These are phyloP conservation scores for Leccinum disarticulatum DNA, from an alignment of 768 basidiomycete genomes.

Conservation along the genomic window DNA sequence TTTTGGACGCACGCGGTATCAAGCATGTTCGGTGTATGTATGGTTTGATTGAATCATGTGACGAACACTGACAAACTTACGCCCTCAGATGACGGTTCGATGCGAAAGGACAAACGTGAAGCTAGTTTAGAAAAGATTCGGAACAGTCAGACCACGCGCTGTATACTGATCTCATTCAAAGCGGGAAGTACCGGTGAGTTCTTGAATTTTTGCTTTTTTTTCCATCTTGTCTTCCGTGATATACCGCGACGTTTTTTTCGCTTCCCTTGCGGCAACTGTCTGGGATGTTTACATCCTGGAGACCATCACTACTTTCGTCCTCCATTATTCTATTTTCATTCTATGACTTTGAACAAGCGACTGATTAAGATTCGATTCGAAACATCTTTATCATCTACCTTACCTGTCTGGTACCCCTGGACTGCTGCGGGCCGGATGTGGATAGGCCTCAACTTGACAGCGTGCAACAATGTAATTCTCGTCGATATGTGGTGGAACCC, in stretches of 20 bases:
- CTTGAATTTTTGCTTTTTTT: not conserved
- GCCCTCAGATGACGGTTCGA: conserved; percentile 80
- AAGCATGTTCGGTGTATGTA: conserved; percentile 84
- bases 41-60: not conserved
- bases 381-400: not conserved
- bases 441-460: conserved; percentile 83
- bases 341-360: not conserved
- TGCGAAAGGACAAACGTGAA: conserved; percentile 76
- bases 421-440: not conserved
- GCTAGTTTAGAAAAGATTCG: conserved; percentile 72
- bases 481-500: conserved; percentile 97
- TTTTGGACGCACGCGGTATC: conserved; percentile 66
- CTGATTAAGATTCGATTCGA: conserved; percentile 16
- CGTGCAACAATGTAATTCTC: conserved; percentile 92
- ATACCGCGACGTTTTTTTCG: not conserved
- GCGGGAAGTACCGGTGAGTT: conserved; percentile 85
- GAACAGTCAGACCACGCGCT: conserved; percentile 51
- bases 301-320: not conserved
- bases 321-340: not conserved
- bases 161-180: conserved; percentile 96
- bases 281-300: not conserved
- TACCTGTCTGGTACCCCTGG: not conserved
- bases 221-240: not conserved
- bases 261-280: not conserved
- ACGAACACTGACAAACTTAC: conserved; percentile 6